Conservation (phyloP, 2,329 filamentous ascomycete species). For the Xylaria sp. region DNA sequence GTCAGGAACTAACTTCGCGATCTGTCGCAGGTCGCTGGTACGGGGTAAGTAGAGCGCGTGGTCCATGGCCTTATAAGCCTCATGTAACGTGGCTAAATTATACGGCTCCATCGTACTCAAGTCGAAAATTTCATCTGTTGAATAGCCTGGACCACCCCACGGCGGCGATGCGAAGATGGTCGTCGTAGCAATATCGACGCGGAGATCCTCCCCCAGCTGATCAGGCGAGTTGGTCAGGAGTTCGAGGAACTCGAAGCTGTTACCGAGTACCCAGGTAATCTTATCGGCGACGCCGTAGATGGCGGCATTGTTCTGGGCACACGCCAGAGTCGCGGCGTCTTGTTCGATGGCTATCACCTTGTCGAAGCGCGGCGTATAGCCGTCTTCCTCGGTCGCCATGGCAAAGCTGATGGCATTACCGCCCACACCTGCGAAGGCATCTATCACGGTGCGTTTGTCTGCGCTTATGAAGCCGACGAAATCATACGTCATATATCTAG, state of each 20-base stretch:
- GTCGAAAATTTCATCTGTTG: conserved; percentile 78
- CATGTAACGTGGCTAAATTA: conserved; percentile 70
- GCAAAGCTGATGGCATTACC: conserved; percentile 98
- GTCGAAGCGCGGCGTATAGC: conserved; percentile 75
- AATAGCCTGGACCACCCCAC: conserved; percentile 69
- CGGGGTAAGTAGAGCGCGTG: conserved; percentile 85
- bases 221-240: conserved; percentile 53
- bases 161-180: conserved; percentile 69
- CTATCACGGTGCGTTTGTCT: conserved; percentile 70
- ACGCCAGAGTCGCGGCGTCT: conserved; percentile 81
- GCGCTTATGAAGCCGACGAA: conserved; percentile 65
- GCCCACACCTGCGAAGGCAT: conserved; percentile 90
- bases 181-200: conserved; percentile 55
- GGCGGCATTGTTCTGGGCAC: conserved; percentile 90
- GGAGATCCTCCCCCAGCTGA: conserved; percentile 49
- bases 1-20: conserved; percentile 68
- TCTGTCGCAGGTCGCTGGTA: conserved; percentile 82
- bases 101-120: conserved; percentile 91
- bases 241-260: conserved; percentile 82
- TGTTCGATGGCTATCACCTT: conserved; percentile 90
- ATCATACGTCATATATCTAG: conserved; percentile 79
- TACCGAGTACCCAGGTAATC: conserved; percentile 87
- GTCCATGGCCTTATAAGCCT: conserved; percentile 68
- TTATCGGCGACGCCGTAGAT: conserved; percentile 80
- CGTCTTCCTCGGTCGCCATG: conserved; percentile 52